Evolutionary conservation across 1,284 basidiomycete genomes (phyloP).

Genomic region (Omphalotus olearius): DNA sequence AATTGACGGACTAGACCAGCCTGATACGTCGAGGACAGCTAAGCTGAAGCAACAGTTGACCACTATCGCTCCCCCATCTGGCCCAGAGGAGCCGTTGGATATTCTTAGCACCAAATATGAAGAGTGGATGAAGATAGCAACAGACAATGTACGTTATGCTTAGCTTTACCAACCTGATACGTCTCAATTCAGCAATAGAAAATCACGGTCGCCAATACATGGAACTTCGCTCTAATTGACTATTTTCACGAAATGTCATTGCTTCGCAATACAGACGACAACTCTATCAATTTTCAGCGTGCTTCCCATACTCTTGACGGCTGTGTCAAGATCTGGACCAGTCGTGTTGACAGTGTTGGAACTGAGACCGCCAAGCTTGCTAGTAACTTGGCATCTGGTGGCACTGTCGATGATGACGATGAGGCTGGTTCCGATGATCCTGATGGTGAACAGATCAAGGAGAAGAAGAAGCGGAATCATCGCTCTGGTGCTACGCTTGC

Average conservation of each 20-base stretch:
- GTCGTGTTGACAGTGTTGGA: slow-evolving; percentile 94
- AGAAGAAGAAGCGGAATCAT: slow-evolving; percentile 61
- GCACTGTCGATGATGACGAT: slow-evolving; percentile 50
- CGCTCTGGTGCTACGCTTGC: slow-evolving; percentile 80
- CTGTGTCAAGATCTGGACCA: slow-evolving; percentile 99
- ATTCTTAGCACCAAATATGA: slow-evolving; percentile 90
- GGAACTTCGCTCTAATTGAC: slow-evolving; percentile 98
- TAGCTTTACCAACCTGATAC: not conserved
- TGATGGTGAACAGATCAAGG: slow-evolving; percentile 51
- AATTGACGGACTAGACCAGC: slow-evolving; percentile 29
- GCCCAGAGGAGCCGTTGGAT: slow-evolving; percentile 61
- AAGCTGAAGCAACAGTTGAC: slow-evolving; percentile 63
- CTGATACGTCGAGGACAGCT: slow-evolving; percentile 38
- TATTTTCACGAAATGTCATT: slow-evolving; percentile 99
- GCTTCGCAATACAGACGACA: slow-evolving; percentile 86
- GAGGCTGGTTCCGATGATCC: slow-evolving; percentile 60
- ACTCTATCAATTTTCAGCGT: slow-evolving; percentile 98
- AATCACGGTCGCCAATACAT: slow-evolving; percentile 98
- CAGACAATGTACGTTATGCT: slow-evolving; percentile 79
- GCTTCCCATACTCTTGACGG: slow-evolving; percentile 97
- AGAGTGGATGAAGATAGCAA: slow-evolving; percentile 99
- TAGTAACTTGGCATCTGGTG: slow-evolving; percentile 82
- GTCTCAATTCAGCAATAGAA: slow-evolving; percentile 55
- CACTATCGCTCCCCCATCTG: slow-evolving; percentile 53
- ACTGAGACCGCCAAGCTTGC: slow-evolving; percentile 96